Evolutionary conservation across 2,329 filamentous ascomycete genomes (phyloP).

Genomic region (Fusarium citri): DNA sequence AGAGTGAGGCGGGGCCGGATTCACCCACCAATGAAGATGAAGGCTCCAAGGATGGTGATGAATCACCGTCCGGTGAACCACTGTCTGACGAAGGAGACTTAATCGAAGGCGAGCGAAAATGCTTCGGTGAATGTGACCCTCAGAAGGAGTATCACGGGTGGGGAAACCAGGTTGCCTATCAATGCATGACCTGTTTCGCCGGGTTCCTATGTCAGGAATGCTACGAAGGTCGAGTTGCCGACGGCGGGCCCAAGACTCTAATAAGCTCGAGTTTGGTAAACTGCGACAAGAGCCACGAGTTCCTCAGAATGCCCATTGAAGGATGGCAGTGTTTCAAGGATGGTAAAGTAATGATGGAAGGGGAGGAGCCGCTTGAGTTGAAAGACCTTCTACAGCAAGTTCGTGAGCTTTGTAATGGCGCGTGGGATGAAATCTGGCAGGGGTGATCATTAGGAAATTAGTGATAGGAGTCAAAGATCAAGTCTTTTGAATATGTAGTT

Average conservation of each 20-base stretch:
- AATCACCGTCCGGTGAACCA: not conserved
- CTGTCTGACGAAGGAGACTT: slow-evolving; percentile 3
- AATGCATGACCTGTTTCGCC: not conserved
- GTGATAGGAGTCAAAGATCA: no score
- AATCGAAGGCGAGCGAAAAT: fast-evolving
- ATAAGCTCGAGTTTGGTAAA: not conserved
- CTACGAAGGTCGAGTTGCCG: not conserved
- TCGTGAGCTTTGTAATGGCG: not conserved
- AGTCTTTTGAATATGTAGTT: no score
- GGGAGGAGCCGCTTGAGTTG: not conserved
- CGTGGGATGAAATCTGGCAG: not conserved
- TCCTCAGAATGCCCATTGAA: slow-evolving; percentile 10
- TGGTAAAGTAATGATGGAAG: slow-evolving; percentile 7
- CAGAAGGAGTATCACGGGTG: not conserved
- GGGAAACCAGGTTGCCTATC: not conserved
- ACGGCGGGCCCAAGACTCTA: not conserved
- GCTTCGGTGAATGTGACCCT: slow-evolving; percentile 5
- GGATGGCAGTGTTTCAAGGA: slow-evolving; percentile 3
- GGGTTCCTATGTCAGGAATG: slow-evolving; percentile 5
- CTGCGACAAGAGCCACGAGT: not conserved
- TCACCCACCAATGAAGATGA: fast-evolving
- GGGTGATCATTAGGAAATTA: no score
- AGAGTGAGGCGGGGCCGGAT: fast-evolving
- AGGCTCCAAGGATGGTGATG: not conserved
- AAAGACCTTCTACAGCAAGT: not conserved